Evolutionary conservation across 2,329 filamentous ascomycete genomes (phyloP).

Genomic region (Colletotrichum chrysophilum): DNA sequence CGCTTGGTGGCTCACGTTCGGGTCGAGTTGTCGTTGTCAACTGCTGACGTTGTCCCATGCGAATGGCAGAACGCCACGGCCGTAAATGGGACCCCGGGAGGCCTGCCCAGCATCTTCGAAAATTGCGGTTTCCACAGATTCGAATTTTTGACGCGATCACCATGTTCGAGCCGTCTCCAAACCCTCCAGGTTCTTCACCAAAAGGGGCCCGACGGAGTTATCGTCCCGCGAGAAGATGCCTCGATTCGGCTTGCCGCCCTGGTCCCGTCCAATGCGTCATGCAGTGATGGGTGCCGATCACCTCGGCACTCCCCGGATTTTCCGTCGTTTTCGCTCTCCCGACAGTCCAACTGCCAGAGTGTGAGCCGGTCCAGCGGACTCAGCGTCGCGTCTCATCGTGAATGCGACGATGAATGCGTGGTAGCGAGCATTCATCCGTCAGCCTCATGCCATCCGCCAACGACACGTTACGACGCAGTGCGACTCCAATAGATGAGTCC

Average conservation of each 20-base stretch:
- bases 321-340: background rate
- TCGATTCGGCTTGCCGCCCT: background rate
- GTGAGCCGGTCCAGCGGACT: background rate
- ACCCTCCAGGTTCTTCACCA: background rate
- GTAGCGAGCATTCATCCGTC: background rate
- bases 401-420: background rate
- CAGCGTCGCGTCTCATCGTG: background rate
- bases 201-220: background rate
- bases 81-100: background rate
- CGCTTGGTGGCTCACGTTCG: background rate
- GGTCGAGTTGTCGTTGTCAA: background rate
- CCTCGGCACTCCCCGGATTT: background rate
- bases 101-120: background rate
- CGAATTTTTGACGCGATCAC: background rate
- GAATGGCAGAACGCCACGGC: background rate
- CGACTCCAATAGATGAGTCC: background rate
- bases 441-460: background rate
- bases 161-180: background rate
- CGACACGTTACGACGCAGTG: background rate
- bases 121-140: background rate
- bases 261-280: background rate
- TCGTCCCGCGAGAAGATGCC: background rate
- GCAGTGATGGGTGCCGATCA: slow-evolving; percentile 2
- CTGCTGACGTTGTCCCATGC: background rate
- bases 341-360: background rate